Evolutionary conservation across 805 yeast genomes (phyloP), one percentile per base, ranked within the genome.

Genomic region (Jamesozyma rosinii): DNA sequence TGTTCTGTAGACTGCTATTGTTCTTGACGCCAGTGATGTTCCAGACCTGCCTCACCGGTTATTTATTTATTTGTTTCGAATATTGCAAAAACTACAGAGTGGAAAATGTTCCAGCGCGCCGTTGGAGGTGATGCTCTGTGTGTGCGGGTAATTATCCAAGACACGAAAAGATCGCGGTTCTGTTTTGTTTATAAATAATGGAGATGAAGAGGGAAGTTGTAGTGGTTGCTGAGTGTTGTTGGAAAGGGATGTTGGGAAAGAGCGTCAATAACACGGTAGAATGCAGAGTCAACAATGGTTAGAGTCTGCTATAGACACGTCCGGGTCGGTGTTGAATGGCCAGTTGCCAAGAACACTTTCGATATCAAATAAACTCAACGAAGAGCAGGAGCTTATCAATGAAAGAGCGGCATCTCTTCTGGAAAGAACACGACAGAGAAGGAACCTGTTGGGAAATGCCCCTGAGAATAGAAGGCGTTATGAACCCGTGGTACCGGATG

Each of bases 401-500:
- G 59, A 52, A 35, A 46, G 64, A 35, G 66, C 66, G 3, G 39
- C 53, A 20, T 46, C 50, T 13, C 43, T 61, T 19, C 42, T 61
- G 24, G 59, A 59, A 38, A 51, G 63, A 36, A 61, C 58, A 15
- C 49, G 65, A 38, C 57, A 54, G 39, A 54, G 62, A 14, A 50
- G 63, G 37, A 48, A 46, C 17, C 26, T 56, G 32, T 41, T 20
- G 21, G 43, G 30, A 15, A 18, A 24, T 10, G 35, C 27, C 5
- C 37, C 37, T 21, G 27, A 31, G n/a, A 51, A 49, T 29, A 48
- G 48, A 31, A 38, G 48, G 29, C 33, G 54, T 30, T 50, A 49
- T 43, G 57, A 48, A 32, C 40, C 6, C 6, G 11, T 11, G n/a
- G 44, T n/a, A 33, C 35, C 41, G 42, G 41, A 35, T 15, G 17